Conservation (phyloP, 805 yeast species). For the Wickerhamiella slavikovae region DNA sequence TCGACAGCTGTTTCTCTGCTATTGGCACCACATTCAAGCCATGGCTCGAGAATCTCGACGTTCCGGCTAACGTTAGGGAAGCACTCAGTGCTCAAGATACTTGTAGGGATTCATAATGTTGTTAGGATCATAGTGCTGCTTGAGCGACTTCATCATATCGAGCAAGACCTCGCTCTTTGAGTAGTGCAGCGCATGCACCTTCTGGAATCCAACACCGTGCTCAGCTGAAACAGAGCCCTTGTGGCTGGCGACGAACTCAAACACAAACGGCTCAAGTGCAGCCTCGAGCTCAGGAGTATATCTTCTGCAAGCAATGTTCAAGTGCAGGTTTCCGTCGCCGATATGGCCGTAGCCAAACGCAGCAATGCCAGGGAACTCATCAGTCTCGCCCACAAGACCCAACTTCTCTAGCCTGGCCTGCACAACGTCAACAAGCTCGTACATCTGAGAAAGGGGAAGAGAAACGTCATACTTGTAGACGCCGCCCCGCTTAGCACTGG, state of each 20-base stretch:
- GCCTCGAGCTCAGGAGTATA: slow-evolving; percentile 64
- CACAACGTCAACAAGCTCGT: slow-evolving; percentile 65
- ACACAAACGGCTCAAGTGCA: slow-evolving; percentile 80
- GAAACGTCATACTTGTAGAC: slow-evolving; percentile 96
- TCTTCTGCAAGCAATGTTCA: slow-evolving; percentile 76
- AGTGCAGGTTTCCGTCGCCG: slow-evolving; percentile 92
- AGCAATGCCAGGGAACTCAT: slow-evolving; percentile 53
- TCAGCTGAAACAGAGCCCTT: slow-evolving; percentile 90
- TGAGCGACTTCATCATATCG: slow-evolving; percentile 53
- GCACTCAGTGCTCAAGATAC: slow-evolving; percentile 20
- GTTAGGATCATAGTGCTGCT: slow-evolving; percentile 73
- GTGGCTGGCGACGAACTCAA: slow-evolving; percentile 50
- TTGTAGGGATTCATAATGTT: slow-evolving; percentile 89
- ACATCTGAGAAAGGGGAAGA: slow-evolving; percentile 62
- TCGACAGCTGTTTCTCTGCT: slow-evolving; percentile 11
- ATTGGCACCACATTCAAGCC: slow-evolving; percentile 13
- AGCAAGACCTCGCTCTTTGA: slow-evolving; percentile 59
- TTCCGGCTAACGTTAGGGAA: slow-evolving; percentile 2
- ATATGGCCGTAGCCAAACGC: slow-evolving; percentile 97
- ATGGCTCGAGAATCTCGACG: slow-evolving; percentile 13
- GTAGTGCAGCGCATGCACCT: slow-evolving; percentile 74
- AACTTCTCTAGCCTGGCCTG: slow-evolving; percentile 34
- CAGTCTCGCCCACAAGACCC: slow-evolving; percentile 42
- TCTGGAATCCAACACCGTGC: slow-evolving; percentile 94
- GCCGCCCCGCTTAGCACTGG: slow-evolving; percentile 70